Evolutionary conservation across 352 stramenopile genomes (phyloP).

Genomic region (Phytophthora citrophthora): DNA sequence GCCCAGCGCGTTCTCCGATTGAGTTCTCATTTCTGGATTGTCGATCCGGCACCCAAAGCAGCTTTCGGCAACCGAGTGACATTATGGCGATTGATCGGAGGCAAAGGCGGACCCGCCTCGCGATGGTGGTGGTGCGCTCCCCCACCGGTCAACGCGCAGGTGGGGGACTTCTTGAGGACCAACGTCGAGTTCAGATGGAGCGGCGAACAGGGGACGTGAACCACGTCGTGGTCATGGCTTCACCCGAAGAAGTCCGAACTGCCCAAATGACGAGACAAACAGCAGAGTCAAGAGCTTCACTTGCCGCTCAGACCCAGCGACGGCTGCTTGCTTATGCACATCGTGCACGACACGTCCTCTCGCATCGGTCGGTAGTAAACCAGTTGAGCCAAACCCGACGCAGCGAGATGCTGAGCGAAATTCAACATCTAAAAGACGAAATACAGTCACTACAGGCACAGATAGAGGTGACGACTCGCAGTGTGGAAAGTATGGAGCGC

Average conservation of each 20-base stretch:
- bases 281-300: neutral
- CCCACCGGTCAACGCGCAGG: neutral
- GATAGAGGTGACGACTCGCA: conserved; percentile 45
- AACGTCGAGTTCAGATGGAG: conserved; percentile 27
- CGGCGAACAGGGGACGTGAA: conserved; percentile 2
- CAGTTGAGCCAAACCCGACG: conserved; percentile 34
- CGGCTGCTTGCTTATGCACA: conserved; percentile 27
- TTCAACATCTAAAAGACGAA: conserved; percentile 38
- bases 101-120: conserved; percentile 13
- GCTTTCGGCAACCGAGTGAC: no score
- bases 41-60: conserved; percentile 5
- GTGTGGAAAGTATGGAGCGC: conserved; percentile 43
- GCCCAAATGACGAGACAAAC: neutral
- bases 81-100: conserved; percentile 22
- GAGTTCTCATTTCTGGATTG: conserved; percentile 19
- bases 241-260: conserved; percentile 21
- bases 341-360: conserved; percentile 30
- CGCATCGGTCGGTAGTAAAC: conserved; percentile 17
- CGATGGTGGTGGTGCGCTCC: conserved; percentile 28
- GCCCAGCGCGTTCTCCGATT: no score
- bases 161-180: conserved; percentile 8
- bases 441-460: conserved; percentile 38
- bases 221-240: conserved; percentile 31
- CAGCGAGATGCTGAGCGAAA: conserved; percentile 45
- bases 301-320: conserved; percentile 20